Conservation (phyloP, 768 basidiomycete genomes). For the Amanita brunnescens region DNA sequence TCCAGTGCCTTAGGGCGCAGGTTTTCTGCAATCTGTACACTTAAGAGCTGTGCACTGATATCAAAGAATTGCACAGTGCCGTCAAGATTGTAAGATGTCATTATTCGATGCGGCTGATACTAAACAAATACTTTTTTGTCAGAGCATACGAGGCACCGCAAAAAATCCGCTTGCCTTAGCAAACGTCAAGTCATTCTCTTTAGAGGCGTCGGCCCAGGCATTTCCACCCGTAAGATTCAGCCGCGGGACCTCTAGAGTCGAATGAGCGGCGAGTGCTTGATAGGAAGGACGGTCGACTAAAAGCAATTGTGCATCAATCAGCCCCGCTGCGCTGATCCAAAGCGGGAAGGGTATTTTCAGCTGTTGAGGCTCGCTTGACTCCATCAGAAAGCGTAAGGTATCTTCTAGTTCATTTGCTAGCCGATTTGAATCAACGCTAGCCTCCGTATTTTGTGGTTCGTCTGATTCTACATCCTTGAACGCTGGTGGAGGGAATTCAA, state of each 20-base stretch:
- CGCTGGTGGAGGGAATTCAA: constrained; percentile 61
- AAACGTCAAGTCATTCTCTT: constrained; percentile 40
- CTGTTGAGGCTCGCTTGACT: constrained; percentile 30
- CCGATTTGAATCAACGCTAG: constrained; percentile 11
- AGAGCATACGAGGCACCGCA: not conserved
- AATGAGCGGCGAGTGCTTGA: constrained; percentile 26
- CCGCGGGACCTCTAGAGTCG: constrained; percentile 11
- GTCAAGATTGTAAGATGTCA: constrained; percentile 57
- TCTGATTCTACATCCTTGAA: constrained; percentile 16
- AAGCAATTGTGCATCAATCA: constrained; percentile 36
- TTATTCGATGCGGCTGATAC: constrained; percentile 56
- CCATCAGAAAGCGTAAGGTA: constrained; percentile 19
- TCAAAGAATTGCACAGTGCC: constrained; percentile 67
- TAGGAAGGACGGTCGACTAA: constrained; percentile 40
- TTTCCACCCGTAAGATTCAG: constrained; percentile 43
- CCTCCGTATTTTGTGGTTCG: constrained; percentile 4
- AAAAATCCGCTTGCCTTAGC: constrained; percentile 37
- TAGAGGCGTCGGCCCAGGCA: constrained; percentile 47
- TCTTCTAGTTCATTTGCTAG: constrained; percentile 31
- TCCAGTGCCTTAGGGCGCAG: constrained; percentile 33
- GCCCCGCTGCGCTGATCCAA: constrained; percentile 26
- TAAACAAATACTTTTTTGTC: constrained; percentile 15
- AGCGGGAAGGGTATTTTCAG: constrained; percentile 29
- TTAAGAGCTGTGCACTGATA: constrained; percentile 57
- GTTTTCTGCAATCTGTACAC: constrained; percentile 18